Base-by-base conservation (phyloP, 148 eudicot genomes). In the Fagopyrum esculentum region DNA sequence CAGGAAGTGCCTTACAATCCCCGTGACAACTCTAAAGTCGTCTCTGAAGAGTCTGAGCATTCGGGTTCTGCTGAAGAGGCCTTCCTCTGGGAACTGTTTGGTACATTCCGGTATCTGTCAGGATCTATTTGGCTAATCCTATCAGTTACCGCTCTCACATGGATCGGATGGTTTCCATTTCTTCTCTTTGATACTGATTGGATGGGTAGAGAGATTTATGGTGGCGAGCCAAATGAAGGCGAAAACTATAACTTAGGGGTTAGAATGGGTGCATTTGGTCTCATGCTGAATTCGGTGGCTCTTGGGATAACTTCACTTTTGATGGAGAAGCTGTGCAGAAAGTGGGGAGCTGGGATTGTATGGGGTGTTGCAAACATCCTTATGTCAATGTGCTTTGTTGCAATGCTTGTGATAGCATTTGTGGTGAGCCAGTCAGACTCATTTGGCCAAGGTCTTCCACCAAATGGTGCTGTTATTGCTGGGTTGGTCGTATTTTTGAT, bases 151-250 rank as follows among this genome's bases (percentile, higher is more conserved):
- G 89, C 89, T 54, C 81, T 95, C 66, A 95, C 89, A 75, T 95
- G 99, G 99, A 80, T 92, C 76, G 99, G 99, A 11, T 95, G 99
- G 99, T 95, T 95, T 77, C 99, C 99, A 0, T 95, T 92, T 85
- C 83, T 90, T 79, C 91, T 95, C 46, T 95, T 87, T 80, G 99
- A 95, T 78, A 95, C 99, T 79, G 99, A 95, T 80, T 95, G 99
- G 99, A 89, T 95, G 96, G 99, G 99, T 47, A 82, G 99, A 64
- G 99, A 95, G 79, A 85, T 95, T 72, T 95, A 92, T 75, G 96
- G 97, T 15, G 99, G 99, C 17, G 76, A 88, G 64, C 99, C 99
- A 12, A 93, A 92, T 78, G 89, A 81, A 43, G 97, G 93, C 64
- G 72, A 73, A 77, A 82, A 76, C 70, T 95, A 95, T 73, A 89